These are phyloP conservation scores for Solanum paucissectum DNA, from an alignment of 257 asterid species.

Conservation along the genomic window DNA sequence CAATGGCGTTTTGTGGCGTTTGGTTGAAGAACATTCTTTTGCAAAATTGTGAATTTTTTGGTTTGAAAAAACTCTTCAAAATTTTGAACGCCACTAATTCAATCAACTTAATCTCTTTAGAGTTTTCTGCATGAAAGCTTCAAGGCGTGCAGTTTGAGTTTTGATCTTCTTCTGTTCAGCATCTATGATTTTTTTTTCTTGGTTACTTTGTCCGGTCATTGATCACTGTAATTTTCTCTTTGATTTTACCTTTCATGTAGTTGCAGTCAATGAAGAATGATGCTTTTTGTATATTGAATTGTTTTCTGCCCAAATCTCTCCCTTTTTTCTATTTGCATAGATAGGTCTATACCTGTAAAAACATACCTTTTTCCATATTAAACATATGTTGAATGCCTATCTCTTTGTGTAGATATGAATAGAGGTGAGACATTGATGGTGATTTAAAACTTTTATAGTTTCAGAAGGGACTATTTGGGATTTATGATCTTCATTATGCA, in stretches of 20 bases:
- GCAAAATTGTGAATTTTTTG: not conserved
- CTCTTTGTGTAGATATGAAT: not conserved
- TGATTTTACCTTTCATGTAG: not conserved
- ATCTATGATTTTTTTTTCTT: not conserved
- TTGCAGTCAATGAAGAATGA: not conserved
- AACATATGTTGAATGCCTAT: not conserved
- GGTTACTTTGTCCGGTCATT: not conserved
- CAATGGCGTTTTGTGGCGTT: not conserved
- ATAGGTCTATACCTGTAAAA: not conserved
- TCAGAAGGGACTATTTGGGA: not conserved
- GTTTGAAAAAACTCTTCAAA: not conserved
- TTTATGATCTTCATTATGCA: constrained; percentile 1
- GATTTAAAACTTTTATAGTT: not conserved
- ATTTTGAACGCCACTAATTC: not conserved
- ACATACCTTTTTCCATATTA: not conserved
- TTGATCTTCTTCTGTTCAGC: not conserved
- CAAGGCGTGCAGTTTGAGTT: not conserved
- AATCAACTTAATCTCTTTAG: not conserved
- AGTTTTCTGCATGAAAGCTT: not conserved
- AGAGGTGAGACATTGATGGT: not conserved
- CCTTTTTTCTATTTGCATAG: not conserved
- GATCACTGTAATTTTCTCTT: not conserved
- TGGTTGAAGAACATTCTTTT: not conserved
- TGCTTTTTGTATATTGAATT: not conserved
- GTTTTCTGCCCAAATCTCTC: not conserved